phyloP scores from a whole-genome alignment of 2,329 filamentous ascomycete species.

The Magnaporthales sp. region DNA sequence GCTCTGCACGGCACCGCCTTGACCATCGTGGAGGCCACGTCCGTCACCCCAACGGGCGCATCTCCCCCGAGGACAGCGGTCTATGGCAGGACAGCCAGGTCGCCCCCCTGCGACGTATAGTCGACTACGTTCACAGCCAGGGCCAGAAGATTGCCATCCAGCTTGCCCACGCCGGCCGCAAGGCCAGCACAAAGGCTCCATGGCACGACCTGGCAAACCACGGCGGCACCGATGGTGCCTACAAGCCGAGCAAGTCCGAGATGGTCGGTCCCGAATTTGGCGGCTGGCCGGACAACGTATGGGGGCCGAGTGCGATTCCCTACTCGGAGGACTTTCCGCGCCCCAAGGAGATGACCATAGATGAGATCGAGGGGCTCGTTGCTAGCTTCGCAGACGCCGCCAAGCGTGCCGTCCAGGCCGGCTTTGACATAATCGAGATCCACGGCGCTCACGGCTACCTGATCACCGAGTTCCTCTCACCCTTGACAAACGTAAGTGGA shows the following conservation, averaged over 20 bases:
- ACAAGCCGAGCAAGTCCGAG: slow-evolving; percentile 35
- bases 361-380: slow-evolving; percentile 60
- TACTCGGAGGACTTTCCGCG: slow-evolving; percentile 52
- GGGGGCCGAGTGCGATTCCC: slow-evolving; percentile 41
- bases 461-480: slow-evolving; percentile 55
- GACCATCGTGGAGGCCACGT: slow-evolving; percentile 69
- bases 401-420: slow-evolving; percentile 54
- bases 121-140: slow-evolving; percentile 75
- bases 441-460: slow-evolving; percentile 60
- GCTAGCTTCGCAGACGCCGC: slow-evolving; percentile 50
- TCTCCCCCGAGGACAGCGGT: slow-evolving; percentile 71
- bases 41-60: slow-evolving; percentile 70
- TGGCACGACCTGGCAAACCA: slow-evolving; percentile 43
- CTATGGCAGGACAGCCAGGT: slow-evolving; percentile 83
- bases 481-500: slow-evolving; percentile 41
- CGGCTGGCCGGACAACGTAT: slow-evolving; percentile 50
- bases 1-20: slow-evolving; percentile 67
- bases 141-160: slow-evolving; percentile 71
- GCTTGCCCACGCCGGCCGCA: slow-evolving; percentile 70
- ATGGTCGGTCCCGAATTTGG: slow-evolving; percentile 42
- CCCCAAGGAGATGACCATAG: slow-evolving; percentile 59
- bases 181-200: slow-evolving; percentile 50
- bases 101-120: slow-evolving; percentile 57
- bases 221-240: background rate
- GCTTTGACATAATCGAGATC: slow-evolving; percentile 68